Evolutionary conservation across 352 stramenopile genomes (phyloP).

Genomic region (Phytophthora fragariaefolia): DNA sequence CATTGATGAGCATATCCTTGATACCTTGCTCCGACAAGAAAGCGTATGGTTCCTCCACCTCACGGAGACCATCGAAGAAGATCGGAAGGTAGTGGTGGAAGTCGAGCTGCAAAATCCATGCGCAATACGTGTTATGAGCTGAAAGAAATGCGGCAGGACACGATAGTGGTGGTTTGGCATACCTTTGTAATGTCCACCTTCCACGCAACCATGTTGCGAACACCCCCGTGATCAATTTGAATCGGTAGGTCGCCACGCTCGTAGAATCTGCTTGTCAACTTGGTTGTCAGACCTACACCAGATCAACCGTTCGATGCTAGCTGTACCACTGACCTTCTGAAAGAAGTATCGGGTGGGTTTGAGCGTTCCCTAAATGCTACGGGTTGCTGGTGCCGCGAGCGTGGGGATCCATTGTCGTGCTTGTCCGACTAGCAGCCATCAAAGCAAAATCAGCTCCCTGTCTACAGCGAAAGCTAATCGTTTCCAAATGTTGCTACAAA

Average conservation of each 20-base stretch:
- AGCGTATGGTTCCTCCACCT: slow-evolving; percentile 96
- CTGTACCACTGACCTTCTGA: slow-evolving; percentile 44
- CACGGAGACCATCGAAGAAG: slow-evolving; percentile 97
- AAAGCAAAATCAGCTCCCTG: neutral
- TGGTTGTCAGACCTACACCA: neutral
- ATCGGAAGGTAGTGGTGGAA: slow-evolving; percentile 99
- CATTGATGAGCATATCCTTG: slow-evolving; percentile 97
- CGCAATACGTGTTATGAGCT: slow-evolving; percentile 1
- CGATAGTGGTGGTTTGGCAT: neutral
- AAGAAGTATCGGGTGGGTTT: slow-evolving; percentile 94
- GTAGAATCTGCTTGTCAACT: slow-evolving; percentile 74
- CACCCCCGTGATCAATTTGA: slow-evolving; percentile 96
- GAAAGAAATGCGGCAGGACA: neutral
- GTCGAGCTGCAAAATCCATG: slow-evolving; percentile 80
- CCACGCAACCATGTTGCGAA: slow-evolving; percentile 97
- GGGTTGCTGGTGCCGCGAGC: slow-evolving; percentile 56
- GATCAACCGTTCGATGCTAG: neutral
- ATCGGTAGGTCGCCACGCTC: slow-evolving; percentile 96
- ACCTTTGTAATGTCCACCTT: slow-evolving; percentile 96
- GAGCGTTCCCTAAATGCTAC: slow-evolving; percentile 92
- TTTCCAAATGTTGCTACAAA: neutral
- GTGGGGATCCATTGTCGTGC: slow-evolving; percentile 50
- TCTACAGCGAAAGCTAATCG: neutral
- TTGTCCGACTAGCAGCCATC: slow-evolving; percentile 37
- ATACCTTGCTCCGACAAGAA: slow-evolving; percentile 97